These are phyloP conservation scores for Ustilago hordei DNA, from an alignment of 1,284 basidiomycete species.

Conservation along the genomic window DNA sequence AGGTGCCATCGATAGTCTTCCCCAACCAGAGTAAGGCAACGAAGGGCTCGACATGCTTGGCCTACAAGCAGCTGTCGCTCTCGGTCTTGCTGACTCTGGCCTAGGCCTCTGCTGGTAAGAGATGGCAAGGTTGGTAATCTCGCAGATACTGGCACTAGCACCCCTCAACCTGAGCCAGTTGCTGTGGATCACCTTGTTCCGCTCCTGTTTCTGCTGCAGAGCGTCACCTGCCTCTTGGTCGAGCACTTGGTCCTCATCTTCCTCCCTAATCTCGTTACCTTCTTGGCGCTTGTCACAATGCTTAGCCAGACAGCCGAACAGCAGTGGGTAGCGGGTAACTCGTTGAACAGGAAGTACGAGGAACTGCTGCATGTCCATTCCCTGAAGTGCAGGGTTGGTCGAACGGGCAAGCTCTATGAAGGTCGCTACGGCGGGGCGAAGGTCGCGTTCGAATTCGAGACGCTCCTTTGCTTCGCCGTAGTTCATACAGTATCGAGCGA, in stretches of 20 bases:
- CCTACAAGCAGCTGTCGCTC: not conserved
- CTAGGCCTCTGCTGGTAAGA: slow-evolving; percentile 21
- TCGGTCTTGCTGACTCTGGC: not conserved
- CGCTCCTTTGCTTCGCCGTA: slow-evolving; percentile 23
- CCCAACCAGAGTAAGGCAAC: not conserved
- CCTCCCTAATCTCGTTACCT: slow-evolving; percentile 19
- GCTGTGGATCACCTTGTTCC: slow-evolving; percentile 7
- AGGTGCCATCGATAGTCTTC: not conserved
- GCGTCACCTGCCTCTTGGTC: slow-evolving; percentile 6
- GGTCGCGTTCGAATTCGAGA: slow-evolving; percentile 17
- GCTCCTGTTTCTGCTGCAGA: slow-evolving; percentile 10
- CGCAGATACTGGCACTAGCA: slow-evolving; percentile 19
- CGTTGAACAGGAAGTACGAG: slow-evolving; percentile 29
- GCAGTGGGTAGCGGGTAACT: slow-evolving; percentile 26
- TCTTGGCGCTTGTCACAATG: slow-evolving; percentile 18
- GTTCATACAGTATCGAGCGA: slow-evolving; percentile 19
- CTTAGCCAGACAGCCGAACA: slow-evolving; percentile 30
- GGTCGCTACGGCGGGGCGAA: slow-evolving; percentile 17
- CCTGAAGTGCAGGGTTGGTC: slow-evolving; percentile 29
- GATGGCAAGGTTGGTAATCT: slow-evolving; percentile 29
- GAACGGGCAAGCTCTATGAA: slow-evolving; percentile 23
- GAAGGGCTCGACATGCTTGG: not conserved
- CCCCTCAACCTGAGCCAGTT: slow-evolving; percentile 22
- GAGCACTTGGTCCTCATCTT: slow-evolving; percentile 8
- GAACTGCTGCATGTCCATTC: slow-evolving; percentile 30